Evolutionary conservation across 495 filamentous ascomycete genomes (phyloP).

Genomic region (Cladorrhinum samala): DNA sequence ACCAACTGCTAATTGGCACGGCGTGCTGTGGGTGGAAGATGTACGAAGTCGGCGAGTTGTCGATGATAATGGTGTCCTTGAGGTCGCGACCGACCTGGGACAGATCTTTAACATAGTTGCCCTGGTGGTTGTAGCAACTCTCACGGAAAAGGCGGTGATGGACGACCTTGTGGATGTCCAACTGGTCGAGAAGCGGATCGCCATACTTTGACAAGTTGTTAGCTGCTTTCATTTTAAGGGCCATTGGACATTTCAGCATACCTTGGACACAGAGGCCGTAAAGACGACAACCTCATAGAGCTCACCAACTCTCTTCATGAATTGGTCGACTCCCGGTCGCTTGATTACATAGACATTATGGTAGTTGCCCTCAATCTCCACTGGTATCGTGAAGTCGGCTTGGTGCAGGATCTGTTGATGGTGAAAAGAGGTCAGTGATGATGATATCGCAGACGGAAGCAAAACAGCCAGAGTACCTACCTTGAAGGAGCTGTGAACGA

Average conservation of each 20-base stretch:
- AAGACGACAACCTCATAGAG: conserved; percentile 98
- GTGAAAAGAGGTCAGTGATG: no score
- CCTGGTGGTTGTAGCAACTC: conserved; percentile 98
- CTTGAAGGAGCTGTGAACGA: conserved; percentile 99
- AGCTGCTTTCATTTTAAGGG: not conserved
- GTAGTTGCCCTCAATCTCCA: conserved; percentile 97
- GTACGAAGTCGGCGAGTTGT: conserved; percentile 98
- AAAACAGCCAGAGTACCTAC: conserved; percentile 43
- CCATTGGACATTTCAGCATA: conserved; percentile 40
- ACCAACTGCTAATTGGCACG: conserved; percentile 99
- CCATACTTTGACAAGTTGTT: conserved; percentile 63
- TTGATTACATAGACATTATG: conserved; percentile 99
- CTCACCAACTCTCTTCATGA: conserved; percentile 98
- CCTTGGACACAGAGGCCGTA: conserved; percentile 97
- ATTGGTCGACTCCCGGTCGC: conserved; percentile 91
- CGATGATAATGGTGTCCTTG: conserved; percentile 97
- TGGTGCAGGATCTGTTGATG: conserved; percentile 81
- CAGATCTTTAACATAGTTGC: conserved; percentile 98
- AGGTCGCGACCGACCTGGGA: conserved; percentile 95
- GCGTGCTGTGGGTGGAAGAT: conserved; percentile 99
- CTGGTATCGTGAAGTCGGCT: conserved; percentile 97
- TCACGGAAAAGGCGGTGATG: conserved; percentile 96
- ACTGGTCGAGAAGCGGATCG: conserved; percentile 90
- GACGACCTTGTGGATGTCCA: conserved; percentile 95
- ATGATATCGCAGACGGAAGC: no score